A percentile compares a stretch with the other conserved stretches of the same genome.
phyloP scores from a whole-genome alignment of 2,329 filamentous ascomycete genomes.

The Coniochaeta hoffmannii region DNA sequence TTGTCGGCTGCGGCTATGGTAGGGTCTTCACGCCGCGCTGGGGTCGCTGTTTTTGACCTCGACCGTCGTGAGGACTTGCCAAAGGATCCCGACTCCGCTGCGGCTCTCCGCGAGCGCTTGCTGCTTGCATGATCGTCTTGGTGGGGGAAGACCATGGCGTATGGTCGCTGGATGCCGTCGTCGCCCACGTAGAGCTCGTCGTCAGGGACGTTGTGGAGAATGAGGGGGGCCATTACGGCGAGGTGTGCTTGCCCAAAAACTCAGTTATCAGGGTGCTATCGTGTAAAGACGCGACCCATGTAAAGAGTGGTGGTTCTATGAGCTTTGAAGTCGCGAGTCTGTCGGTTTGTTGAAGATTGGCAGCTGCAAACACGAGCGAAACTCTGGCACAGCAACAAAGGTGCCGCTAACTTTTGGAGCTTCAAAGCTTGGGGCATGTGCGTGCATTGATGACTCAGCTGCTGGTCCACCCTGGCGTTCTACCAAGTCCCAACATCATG shows the following conservation, averaged over 20 bases:
- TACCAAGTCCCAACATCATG: too few relatives aligned
- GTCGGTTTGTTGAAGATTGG: too few relatives aligned
- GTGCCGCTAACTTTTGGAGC: background rate
- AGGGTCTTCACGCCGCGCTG: slow-evolving; percentile 52
- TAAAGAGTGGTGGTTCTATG: too few relatives aligned
- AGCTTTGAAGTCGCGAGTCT: too few relatives aligned
- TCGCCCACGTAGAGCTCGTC: slow-evolving; percentile 60
- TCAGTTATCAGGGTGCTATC: too few relatives aligned
- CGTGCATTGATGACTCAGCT: too few relatives aligned
- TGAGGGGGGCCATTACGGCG: slow-evolving; percentile 53
- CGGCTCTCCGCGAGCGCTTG: slow-evolving; percentile 42
- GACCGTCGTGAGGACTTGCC: slow-evolving; percentile 60
- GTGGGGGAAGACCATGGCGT: slow-evolving; percentile 60
- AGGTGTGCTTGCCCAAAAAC: background rate
- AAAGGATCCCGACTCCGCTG: slow-evolving; percentile 58
- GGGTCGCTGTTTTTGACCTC: slow-evolving; percentile 53
- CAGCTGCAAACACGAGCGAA: background rate
- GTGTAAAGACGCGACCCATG: too few relatives aligned
- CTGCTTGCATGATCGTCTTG: slow-evolving; percentile 43
- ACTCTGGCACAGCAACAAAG: background rate
- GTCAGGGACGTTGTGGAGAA: slow-evolving; percentile 61
- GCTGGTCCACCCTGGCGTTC: too few relatives aligned
- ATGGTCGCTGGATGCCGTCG: slow-evolving; percentile 57
- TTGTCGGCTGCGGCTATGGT: slow-evolving; percentile 55
- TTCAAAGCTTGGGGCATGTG: too few relatives aligned